Base-by-base conservation (phyloP, 108 stramenopile species). In the Discostella stelligeroides region DNA sequence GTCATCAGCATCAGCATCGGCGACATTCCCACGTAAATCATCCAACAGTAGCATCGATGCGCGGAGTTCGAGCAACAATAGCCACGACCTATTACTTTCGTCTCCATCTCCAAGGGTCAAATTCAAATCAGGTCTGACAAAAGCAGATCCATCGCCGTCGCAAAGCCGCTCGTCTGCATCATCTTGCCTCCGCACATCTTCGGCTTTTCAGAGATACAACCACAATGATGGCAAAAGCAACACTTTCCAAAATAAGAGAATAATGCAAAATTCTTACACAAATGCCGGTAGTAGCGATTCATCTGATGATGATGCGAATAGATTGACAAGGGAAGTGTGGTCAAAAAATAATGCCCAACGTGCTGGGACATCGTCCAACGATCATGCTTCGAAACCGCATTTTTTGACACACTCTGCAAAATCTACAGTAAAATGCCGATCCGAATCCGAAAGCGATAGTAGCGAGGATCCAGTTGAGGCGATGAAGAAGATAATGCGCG, bases 391-490 rank as follows among this genome's bases (percentile, higher is more conserved):
- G 1, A 10, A 45, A 45, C 43, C 43, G 29, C 13, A 11, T n/a
- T 0, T 28, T 0, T 7, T 38, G 12, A 29, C 54, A 14, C 1
- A 3, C 4, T 20, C 54, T 15, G 18, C 54, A 45, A 45, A 45
- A 45, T 4, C n/a, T n/a, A 45, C 43, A 45, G 12, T 10, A 1
- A 13, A 45, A 45, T 10, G 43, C 43, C 13, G 43, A 45, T 45
- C n/a, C 43, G 43, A 17, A 9, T n/a, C 43, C 43, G 43, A 45
- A 1, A 45, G 43, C 9, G 43, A 45, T 2, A 45, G 43, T n/a
- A 45, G 43, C 43, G 43, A 45, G 55, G 29, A 37, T 37, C n/a
- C 55, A 14, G 55, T 56, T 3, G 34, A 30, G 55, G 34, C 55
- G 12, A 56, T 37, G 55, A 56, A 7, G 55, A 56, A 12, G 10